These are phyloP conservation scores for Claviceps sp. DNA, from an alignment of 2,329 filamentous ascomycete genomes.

Conservation along the genomic window DNA sequence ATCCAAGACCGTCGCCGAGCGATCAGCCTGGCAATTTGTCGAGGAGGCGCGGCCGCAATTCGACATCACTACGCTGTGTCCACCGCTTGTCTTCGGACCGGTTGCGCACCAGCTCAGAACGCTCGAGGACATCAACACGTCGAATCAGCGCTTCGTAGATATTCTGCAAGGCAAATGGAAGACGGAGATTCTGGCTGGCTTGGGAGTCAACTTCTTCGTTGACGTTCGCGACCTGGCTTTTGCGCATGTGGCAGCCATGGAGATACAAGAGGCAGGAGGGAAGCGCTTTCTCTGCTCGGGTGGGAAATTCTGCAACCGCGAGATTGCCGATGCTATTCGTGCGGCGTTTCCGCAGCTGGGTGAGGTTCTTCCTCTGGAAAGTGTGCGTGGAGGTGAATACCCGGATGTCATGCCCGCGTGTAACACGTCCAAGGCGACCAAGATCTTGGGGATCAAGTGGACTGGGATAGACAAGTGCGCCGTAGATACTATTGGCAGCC, in stretches of 20 bases:
- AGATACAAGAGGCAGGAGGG: slow-evolving; percentile 32
- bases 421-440: not conserved
- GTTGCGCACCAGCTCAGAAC: slow-evolving; percentile 33
- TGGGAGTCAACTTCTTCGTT: slow-evolving; percentile 32
- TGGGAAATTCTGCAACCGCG: slow-evolving; percentile 32
- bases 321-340: slow-evolving; percentile 30
- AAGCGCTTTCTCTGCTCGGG: slow-evolving; percentile 36
- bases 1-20: slow-evolving; percentile 41
- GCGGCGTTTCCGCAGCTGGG: slow-evolving; percentile 36
- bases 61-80: slow-evolving; percentile 39
- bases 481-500: not conserved
- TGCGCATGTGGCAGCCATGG: slow-evolving; percentile 39
- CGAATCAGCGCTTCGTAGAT: slow-evolving; percentile 36
- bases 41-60: slow-evolving; percentile 28
- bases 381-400: not conserved
- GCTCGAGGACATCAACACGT: slow-evolving; percentile 37
- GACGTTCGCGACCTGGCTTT: slow-evolving; percentile 43
- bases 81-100: slow-evolving; percentile 42
- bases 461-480: slow-evolving; percentile 1
- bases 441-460: not conserved
- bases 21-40: slow-evolving; percentile 40
- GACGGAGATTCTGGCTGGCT: slow-evolving; percentile 22
- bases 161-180: slow-evolving; percentile 2
- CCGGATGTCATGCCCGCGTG: not conserved
- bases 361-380: slow-evolving; percentile 28